Evolutionary conservation across 495 filamentous ascomycete species (phyloP), one percentile per base, ranked within the genome.

Genomic region (Talaromyces adpressus): DNA sequence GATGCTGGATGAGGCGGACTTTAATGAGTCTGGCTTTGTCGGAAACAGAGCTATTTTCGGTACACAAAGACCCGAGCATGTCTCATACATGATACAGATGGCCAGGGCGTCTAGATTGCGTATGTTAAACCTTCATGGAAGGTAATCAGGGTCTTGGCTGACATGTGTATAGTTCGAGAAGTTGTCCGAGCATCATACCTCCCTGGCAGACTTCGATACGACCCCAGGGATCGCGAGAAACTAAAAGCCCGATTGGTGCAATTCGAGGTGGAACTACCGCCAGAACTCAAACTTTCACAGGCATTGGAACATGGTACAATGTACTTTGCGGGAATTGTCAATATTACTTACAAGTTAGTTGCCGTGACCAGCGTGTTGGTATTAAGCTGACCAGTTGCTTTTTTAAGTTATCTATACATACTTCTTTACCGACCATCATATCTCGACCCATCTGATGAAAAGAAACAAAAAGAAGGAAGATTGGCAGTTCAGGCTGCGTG

Each of bases 311-410:
- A 72, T 11, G 69, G 75, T 0, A 69, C 69, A 0, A 71, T 70
- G 12, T 76, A 79, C 52, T 72, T 76, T 1, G 70, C 73, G 2
- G 77, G 78, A 6, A 72, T 81, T 61, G 66, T 81, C 18, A 75
- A 81, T 66, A 73, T 79, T 65, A 71, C 78, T 1, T 77, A 79
- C 29, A 76, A 78, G 78, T 80, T 70, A 20, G 67, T 61, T 32
- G 9, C 27, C 16, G n/a, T 18, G 45, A 22, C 22, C 58, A 47
- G 2, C 20, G 16, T 6, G 25, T 20, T 29, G 7, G 60, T 18
- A 14, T 6, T 47, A 9, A n/a, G 18, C 60, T 62, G 41, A 62
- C 27, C 20, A n/a, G 16, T 27, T 25, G 30, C 62, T 30, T n/a
- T 3, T 34, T 8, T 56, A 77, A 77, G 77, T 59, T 76, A 80